phyloP scores from a whole-genome alignment of 306 rosid genomes.

The Abrus precatorius region DNA sequence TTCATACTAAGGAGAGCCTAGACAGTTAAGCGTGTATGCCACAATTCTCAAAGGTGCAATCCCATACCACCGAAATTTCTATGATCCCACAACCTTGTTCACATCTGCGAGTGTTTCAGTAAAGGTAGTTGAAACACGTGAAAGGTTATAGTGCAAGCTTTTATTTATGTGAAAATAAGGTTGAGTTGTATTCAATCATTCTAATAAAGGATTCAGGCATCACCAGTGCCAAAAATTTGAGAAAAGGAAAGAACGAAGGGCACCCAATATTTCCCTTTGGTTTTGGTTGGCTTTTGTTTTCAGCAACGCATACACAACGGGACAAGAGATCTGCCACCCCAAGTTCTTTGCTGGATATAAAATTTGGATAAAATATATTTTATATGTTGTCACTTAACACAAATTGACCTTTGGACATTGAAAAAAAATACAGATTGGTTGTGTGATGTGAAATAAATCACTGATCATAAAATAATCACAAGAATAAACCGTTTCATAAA shows the following conservation, averaged over 20 bases:
- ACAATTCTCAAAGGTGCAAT: background rate
- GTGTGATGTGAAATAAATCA: constrained; percentile 16
- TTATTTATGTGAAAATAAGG: background rate
- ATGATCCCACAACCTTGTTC: background rate
- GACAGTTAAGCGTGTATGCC: background rate
- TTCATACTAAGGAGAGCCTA: background rate
- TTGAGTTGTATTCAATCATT: constrained; percentile 29
- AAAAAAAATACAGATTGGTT: constrained; percentile 14
- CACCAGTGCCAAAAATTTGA: constrained; percentile 12
- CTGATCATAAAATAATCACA: background rate
- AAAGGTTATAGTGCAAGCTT: constrained; percentile 1
- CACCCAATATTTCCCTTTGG: constrained; percentile 39
- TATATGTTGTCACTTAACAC: constrained; percentile 14
- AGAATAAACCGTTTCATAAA: background rate
- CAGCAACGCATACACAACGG: constrained; percentile 17
- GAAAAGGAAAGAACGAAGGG: background rate
- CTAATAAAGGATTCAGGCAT: constrained; percentile 23
- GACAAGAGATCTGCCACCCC: constrained; percentile 30
- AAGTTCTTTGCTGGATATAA: constrained; percentile 31
- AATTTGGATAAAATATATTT: constrained; percentile 42
- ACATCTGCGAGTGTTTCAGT: constrained; percentile 20
- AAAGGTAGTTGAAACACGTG: constrained; percentile 44
- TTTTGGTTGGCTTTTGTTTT: constrained; percentile 45
- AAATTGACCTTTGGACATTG: constrained; percentile 35
- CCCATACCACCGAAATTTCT: constrained; percentile 23